These are phyloP conservation scores for Cercospora canescens DNA, from an alignment of 2,329 filamentous ascomycete genomes.

Conservation along the genomic window DNA sequence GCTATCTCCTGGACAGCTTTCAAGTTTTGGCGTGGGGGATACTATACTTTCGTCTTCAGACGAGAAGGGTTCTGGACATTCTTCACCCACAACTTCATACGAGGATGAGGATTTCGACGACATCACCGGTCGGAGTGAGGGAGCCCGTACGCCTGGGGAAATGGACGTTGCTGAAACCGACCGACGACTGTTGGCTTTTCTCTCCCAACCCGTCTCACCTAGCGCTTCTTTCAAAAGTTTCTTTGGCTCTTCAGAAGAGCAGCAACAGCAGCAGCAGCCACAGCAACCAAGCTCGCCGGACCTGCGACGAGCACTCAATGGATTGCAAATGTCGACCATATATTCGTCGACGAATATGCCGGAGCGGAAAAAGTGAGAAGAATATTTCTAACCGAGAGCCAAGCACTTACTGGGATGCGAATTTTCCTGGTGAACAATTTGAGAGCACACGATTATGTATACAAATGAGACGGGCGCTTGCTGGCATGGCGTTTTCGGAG, in stretches of 20 bases:
- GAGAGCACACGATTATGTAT: neutral
- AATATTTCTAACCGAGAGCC: neutral
- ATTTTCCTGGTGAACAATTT: neutral
- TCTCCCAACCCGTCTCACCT: slow-evolving; percentile 25
- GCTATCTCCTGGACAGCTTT: neutral
- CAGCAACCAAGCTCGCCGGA: slow-evolving; percentile 19
- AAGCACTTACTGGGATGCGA: neutral
- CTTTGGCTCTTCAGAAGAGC: slow-evolving; percentile 3
- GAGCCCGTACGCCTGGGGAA: neutral
- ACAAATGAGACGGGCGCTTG: neutral
- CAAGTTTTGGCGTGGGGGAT: slow-evolving; percentile 7
- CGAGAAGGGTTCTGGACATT: slow-evolving; percentile 23
- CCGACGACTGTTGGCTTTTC: slow-evolving; percentile 18
- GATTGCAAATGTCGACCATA: slow-evolving; percentile 22
- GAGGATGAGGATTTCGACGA: slow-evolving; percentile 24
- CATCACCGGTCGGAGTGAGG: slow-evolving; percentile 12
- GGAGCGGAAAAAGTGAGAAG: neutral
- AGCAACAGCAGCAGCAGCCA: neutral
- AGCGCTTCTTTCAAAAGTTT: slow-evolving; percentile 25
- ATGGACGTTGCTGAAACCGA: slow-evolving; percentile 9
- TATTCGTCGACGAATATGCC: neutral
- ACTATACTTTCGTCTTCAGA: slow-evolving; percentile 21
- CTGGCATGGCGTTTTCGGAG: neutral
- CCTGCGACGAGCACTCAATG: slow-evolving; percentile 13
- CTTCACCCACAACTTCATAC: slow-evolving; percentile 25